phyloP scores from a whole-genome alignment of 78 protist genomes.

The Isochrysis galbana region DNA sequence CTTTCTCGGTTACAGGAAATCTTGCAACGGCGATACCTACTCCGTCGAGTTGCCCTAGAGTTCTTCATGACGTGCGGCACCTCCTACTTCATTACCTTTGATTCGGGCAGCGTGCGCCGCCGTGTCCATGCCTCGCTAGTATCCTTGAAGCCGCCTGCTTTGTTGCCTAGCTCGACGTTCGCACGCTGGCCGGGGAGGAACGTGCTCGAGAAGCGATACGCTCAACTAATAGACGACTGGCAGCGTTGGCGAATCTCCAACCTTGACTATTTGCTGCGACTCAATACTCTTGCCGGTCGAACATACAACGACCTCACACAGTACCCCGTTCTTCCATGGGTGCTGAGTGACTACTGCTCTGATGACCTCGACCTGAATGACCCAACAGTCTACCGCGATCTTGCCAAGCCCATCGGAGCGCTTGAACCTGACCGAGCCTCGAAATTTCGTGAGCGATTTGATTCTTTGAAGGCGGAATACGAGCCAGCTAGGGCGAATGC shows the following conservation, averaged over 20 bases:
- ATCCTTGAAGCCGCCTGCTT: background rate
- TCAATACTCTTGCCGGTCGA: slow-evolving; percentile 48
- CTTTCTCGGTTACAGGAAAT: background rate
- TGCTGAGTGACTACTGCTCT: slow-evolving; percentile 73
- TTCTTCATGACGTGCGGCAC: background rate
- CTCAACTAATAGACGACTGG: background rate
- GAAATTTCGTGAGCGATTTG: background rate
- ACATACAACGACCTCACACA: slow-evolving; percentile 37
- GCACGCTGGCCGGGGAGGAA: background rate
- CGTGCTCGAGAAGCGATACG: background rate
- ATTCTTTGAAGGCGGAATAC: background rate
- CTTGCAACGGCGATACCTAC: background rate
- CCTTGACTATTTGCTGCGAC: slow-evolving; percentile 33
- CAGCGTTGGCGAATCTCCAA: slow-evolving; percentile 21
- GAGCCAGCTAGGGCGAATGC: background rate
- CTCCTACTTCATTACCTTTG: background rate
- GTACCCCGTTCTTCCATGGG: slow-evolving; percentile 66
- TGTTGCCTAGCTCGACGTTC: no score
- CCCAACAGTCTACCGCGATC: slow-evolving; percentile 39
- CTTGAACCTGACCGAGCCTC: background rate
- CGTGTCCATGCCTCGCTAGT: background rate
- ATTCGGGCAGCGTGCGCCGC: background rate
- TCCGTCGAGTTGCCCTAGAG: background rate
- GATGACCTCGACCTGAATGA: slow-evolving; percentile 75
- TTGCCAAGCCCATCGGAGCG: slow-evolving; percentile 32